A percentile compares a stretch with the other conserved stretches of the same genome.
Evolutionary conservation across 441 rosid species (phyloP).

Genomic region (Capsella rubella): DNA sequence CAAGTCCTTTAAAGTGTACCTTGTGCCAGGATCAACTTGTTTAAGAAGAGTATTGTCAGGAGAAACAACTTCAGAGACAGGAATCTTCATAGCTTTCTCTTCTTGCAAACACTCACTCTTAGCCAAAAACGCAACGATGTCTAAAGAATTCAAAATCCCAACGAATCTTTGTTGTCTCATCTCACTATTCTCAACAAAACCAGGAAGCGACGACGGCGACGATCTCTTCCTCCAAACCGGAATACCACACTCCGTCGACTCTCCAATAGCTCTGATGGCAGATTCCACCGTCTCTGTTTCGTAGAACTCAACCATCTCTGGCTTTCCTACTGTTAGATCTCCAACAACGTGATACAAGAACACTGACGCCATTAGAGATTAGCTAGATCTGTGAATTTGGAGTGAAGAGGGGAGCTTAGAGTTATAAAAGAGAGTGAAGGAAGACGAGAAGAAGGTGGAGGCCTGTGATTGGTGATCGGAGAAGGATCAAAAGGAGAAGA

Average conservation of each 20-base stretch:
- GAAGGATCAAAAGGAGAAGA: slow-evolving; percentile 49
- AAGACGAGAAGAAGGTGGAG: slow-evolving; percentile 78
- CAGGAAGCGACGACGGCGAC: slow-evolving; percentile 44
- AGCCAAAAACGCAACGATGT: slow-evolving; percentile 81
- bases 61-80: slow-evolving; percentile 73
- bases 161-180: slow-evolving; percentile 84
- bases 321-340: slow-evolving; percentile 98
- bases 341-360: slow-evolving; percentile 93
- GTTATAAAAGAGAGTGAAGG: slow-evolving; percentile 87
- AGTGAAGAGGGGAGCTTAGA: slow-evolving; percentile 28
- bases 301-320: slow-evolving; percentile 82
- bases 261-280: slow-evolving; percentile 83
- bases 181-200: slow-evolving; percentile 66
- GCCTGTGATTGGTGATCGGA: slow-evolving; percentile 65
- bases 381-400: neutral
- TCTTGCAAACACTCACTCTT: slow-evolving; percentile 78
- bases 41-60: slow-evolving; percentile 66
- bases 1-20: slow-evolving; percentile 41
- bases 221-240: slow-evolving; percentile 85
- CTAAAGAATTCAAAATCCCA: slow-evolving; percentile 85
- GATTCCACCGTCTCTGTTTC: slow-evolving; percentile 87
- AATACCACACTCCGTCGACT: slow-evolving; percentile 89
- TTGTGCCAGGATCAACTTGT: slow-evolving; percentile 94
- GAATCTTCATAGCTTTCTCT: slow-evolving; percentile 77
- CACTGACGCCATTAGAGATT: slow-evolving; percentile 75